These are phyloP conservation scores for Sarocladium brachiariae DNA, from an alignment of 2,329 filamentous ascomycete species.

Conservation along the genomic window DNA sequence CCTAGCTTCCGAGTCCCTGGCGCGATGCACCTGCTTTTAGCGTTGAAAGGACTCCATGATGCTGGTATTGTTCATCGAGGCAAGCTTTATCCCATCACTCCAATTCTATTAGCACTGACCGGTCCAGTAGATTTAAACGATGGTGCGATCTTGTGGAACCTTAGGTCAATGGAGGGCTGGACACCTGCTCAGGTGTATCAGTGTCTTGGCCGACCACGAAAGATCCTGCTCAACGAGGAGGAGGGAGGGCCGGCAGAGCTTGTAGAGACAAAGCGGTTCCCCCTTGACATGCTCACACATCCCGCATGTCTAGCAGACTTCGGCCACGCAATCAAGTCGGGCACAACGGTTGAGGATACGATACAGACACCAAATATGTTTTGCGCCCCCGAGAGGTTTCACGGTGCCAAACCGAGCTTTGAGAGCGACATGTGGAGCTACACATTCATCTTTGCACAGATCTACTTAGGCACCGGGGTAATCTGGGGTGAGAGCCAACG, in stretches of 20 bases:
- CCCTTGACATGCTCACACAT: not conserved
- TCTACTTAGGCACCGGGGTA: not conserved
- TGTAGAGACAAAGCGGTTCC: not conserved
- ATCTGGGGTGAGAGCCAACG: not conserved
- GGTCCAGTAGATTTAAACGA: not conserved
- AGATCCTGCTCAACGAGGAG: not conserved
- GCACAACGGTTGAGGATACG: not conserved
- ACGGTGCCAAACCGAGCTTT: not conserved
- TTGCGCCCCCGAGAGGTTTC: not conserved
- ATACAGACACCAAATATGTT: not conserved
- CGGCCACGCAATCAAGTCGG: not conserved
- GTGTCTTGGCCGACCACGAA: not conserved
- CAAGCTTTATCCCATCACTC: not conserved
- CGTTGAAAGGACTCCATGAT: not conserved
- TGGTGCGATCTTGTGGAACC: not conserved
- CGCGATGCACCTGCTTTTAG: not conserved
- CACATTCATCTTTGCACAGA: not conserved
- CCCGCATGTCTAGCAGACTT: not conserved
- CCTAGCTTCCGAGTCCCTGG: not conserved
- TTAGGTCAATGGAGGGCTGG: not conserved
- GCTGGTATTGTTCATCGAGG: not conserved
- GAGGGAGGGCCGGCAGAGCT: not conserved
- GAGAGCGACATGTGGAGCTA: not conserved
- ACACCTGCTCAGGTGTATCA: not conserved
- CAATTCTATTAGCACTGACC: not conserved